phyloP scores from a whole-genome alignment of 192 early-diverging fungal species.

The Endogone sp. region DNA sequence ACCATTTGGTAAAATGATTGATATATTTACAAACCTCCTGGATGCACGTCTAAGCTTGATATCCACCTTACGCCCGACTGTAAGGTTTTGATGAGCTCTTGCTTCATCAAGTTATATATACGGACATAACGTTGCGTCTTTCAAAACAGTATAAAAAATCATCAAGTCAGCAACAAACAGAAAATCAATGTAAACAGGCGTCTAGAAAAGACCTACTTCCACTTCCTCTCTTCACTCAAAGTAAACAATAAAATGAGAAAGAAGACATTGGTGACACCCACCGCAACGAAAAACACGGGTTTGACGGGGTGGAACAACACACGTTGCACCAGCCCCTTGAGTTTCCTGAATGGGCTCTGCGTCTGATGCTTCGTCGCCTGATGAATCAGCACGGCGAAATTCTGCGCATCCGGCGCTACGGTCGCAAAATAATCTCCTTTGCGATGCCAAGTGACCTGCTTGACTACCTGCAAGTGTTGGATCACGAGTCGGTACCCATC shows the following conservation, averaged over 20 bases:
- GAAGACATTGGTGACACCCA: slow-evolving; percentile 32
- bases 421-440: slow-evolving; percentile 96
- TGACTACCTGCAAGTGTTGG: slow-evolving; percentile 59
- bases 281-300: slow-evolving; percentile 89
- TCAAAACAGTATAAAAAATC: slow-evolving; percentile 19
- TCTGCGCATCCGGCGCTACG: slow-evolving; percentile 74
- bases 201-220: too few species aligned
- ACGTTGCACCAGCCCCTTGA: slow-evolving; percentile 83
- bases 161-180: too few species aligned
- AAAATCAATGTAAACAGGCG: too few species aligned
- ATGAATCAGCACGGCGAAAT: slow-evolving; percentile 83
- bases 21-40: slow-evolving; percentile 50
- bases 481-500: slow-evolving; percentile 42
- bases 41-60: slow-evolving; percentile 91
- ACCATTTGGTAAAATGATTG: background rate
- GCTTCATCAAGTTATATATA: slow-evolving; percentile 89
- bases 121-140: slow-evolving; percentile 92
- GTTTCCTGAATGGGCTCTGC: slow-evolving; percentile 89
- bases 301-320: slow-evolving; percentile 91
- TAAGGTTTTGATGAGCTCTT: slow-evolving; percentile 83
- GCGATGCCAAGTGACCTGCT: slow-evolving; percentile 88
- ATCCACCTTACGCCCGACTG: slow-evolving; percentile 90
- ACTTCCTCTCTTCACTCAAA: background rate
- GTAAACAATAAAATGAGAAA: background rate
- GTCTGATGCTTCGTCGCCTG: slow-evolving; percentile 84